These are phyloP conservation scores for Fusarium sp. DNA, from an alignment of 2,329 filamentous ascomycete species.

Conservation along the genomic window DNA sequence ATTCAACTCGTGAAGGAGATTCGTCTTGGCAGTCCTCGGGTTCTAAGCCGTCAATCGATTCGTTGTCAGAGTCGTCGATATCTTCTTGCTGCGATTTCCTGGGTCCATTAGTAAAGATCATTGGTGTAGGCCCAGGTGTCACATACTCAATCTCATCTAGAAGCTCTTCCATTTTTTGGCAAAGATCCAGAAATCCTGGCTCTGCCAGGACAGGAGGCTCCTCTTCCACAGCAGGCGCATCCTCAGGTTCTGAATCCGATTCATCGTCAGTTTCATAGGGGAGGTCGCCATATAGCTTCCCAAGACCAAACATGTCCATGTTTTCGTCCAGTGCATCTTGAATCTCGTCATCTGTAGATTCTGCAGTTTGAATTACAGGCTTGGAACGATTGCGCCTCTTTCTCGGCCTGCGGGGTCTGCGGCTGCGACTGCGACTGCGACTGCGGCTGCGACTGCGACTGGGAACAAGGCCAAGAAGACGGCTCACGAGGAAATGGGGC, in stretches of 20 bases:
- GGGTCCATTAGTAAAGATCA: constrained; percentile 8
- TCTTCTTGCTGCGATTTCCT: constrained; percentile 35
- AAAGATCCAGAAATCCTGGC: constrained; percentile 45
- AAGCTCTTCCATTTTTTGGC: constrained; percentile 43
- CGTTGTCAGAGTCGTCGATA: constrained; percentile 41
- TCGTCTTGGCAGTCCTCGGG: constrained; percentile 52
- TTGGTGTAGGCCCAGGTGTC: no score
- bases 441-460: constrained; percentile 30
- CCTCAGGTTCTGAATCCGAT: constrained; percentile 36
- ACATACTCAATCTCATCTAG: constrained; percentile 49
- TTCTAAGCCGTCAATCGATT: constrained; percentile 46
- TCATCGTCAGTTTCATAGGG: constrained; percentile 38
- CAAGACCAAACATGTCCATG: constrained; percentile 36
- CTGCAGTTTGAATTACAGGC: constrained; percentile 20
- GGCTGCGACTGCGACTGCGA: constrained; percentile 27
- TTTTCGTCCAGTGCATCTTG: constrained; percentile 27
- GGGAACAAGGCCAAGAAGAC: constrained; percentile 45
- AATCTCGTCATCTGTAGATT: constrained; percentile 17
- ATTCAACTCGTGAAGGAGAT: constrained; percentile 54
- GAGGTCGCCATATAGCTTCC: constrained; percentile 42
- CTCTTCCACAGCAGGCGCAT: constrained; percentile 25
- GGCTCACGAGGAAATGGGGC: constrained; percentile 47
- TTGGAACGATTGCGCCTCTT: constrained; percentile 37
- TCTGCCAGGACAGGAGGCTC: constrained; percentile 44
- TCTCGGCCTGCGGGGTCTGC: constrained; percentile 35